Percentiles rank a stretch among this genome's conserved stretches.
Conservation (phyloP, 1,284 basidiomycete species). For the Cryptococcus sp. region DNA sequence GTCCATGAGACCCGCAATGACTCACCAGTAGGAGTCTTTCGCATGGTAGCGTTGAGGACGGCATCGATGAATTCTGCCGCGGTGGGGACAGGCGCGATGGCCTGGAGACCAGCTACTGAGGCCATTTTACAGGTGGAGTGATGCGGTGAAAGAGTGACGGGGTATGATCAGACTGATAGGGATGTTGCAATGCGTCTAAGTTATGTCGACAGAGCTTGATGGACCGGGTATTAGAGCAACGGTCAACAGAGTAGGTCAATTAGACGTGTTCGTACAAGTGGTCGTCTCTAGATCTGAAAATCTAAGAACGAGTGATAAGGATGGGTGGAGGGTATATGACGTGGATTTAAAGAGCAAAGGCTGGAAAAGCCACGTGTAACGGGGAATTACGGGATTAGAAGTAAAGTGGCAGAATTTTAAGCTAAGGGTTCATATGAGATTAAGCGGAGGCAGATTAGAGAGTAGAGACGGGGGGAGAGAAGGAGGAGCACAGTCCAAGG, state of each 20-base stretch:
- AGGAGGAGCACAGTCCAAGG: too few species aligned
- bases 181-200: too few species aligned
- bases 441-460: too few species aligned
- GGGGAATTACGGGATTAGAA: not conserved
- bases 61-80: slow-evolving; percentile 91
- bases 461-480: not conserved
- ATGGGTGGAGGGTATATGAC: not conserved
- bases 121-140: slow-evolving; percentile 28
- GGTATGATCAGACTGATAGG: too few species aligned
- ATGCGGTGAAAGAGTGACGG: not conserved
- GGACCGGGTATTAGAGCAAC: not conserved
- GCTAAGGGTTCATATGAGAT: too few species aligned
- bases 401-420: too few species aligned
- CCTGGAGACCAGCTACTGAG: slow-evolving; percentile 64
- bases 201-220: too few species aligned
- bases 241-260: not conserved
- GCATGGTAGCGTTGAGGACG: slow-evolving; percentile 79
- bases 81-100: slow-evolving; percentile 94
- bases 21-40: slow-evolving; percentile 80
- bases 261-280: slow-evolving; percentile 1
- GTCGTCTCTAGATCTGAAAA: slow-evolving; percentile 1
- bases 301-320: not conserved
- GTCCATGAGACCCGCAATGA: not conserved
- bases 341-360: too few species aligned
- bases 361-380: not conserved